phyloP scores from a whole-genome alignment of 805 yeast species.

The Zygotorulaspora sp. region DNA sequence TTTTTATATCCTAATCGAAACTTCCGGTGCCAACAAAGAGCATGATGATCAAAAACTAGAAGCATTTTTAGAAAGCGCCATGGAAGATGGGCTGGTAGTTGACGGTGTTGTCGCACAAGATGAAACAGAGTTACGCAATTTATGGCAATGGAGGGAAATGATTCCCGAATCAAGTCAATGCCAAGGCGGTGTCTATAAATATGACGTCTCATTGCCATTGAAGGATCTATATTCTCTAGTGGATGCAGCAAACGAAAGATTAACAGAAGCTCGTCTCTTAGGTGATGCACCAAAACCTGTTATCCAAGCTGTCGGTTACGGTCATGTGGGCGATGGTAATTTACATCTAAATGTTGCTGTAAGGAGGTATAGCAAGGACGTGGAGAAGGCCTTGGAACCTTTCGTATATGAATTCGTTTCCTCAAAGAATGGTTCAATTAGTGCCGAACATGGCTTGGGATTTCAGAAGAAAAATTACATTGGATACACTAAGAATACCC shows the following conservation, averaged over 20 bases:
- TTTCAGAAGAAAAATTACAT: constrained; percentile 92
- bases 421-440: constrained; percentile 71
- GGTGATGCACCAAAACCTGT: constrained; percentile 63
- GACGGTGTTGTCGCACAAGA: constrained; percentile 97
- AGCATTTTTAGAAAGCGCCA: constrained; percentile 70
- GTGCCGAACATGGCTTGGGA: constrained; percentile 97
- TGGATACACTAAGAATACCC: constrained; percentile 72
- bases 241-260: constrained; percentile 62
- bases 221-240: constrained; percentile 76
- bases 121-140: constrained; percentile 72
- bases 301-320: constrained; percentile 87
- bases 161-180: constrained; percentile 83
- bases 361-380: constrained; percentile 69
- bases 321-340: constrained; percentile 98
- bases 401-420: constrained; percentile 89
- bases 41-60: constrained; percentile 92
- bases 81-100: constrained; percentile 78
- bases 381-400: constrained; percentile 84
- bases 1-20: constrained; percentile 87
- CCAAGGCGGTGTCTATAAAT: constrained; percentile 93
- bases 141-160: constrained; percentile 96
- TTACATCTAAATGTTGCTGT: constrained; percentile 91
- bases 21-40: constrained; percentile 90
- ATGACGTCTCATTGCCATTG: constrained; percentile 90
- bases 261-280: constrained; percentile 52